Conservation (phyloP, 2,329 filamentous ascomycete species). For the Trichophyton rubrum region DNA sequence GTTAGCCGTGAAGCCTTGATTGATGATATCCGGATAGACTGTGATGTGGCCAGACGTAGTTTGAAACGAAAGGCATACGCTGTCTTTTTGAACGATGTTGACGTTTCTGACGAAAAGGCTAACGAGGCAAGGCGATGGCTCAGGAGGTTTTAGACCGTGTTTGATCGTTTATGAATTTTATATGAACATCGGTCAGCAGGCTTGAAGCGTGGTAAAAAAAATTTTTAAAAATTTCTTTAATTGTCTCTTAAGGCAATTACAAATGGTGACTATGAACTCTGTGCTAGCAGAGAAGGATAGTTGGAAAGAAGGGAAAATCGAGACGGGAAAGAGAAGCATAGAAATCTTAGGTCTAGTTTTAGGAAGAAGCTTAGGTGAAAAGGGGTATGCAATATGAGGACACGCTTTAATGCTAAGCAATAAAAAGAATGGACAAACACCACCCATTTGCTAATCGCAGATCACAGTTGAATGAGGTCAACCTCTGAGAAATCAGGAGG, state of each 20-base stretch:
- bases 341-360: background rate
- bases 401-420: background rate
- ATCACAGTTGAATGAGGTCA: slow-evolving; percentile 66
- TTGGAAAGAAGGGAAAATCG: background rate
- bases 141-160: slow-evolving; percentile 18
- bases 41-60: slow-evolving; percentile 65
- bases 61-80: slow-evolving; percentile 53
- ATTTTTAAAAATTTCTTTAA: background rate
- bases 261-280: background rate
- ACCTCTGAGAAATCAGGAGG: slow-evolving; percentile 84
- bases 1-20: slow-evolving; percentile 69
- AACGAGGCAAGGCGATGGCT: slow-evolving; percentile 27
- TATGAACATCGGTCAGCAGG: too few species aligned
- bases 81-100: slow-evolving; percentile 24
- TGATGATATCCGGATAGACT: slow-evolving; percentile 79
- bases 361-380: background rate
- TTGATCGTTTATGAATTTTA: too few species aligned
- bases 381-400: background rate
- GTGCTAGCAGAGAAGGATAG: background rate
- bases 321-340: background rate
- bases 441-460: background rate
- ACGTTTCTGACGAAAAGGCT: slow-evolving; percentile 17
- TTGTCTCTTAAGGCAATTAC: background rate
- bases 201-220: background rate
- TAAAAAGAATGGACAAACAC: background rate